Evolutionary conservation across 2,329 filamentous ascomycete genomes (phyloP).

Genomic region (Ophiostoma piceae): DNA sequence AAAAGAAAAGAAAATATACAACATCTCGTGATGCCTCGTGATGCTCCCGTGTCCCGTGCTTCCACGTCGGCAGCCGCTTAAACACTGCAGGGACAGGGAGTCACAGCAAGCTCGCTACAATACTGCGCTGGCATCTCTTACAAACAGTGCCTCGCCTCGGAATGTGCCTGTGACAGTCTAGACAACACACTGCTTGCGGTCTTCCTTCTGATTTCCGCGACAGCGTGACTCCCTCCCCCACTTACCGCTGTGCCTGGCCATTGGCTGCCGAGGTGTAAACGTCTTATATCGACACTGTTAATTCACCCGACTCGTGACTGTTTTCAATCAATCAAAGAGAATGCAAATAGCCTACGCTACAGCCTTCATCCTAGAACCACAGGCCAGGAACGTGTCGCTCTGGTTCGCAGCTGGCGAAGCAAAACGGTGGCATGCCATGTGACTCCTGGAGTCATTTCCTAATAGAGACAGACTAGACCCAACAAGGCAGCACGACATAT

Average conservation of each 20-base stretch:
- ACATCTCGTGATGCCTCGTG: conserved; percentile 23
- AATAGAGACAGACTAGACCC: not conserved
- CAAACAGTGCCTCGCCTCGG: not conserved
- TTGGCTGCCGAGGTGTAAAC: conserved; percentile 3
- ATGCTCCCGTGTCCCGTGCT: conserved; percentile 17
- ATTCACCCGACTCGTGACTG: not conserved
- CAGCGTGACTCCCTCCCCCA: not conserved
- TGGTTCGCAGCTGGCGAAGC: not conserved
- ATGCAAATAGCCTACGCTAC: not conserved
- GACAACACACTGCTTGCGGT: not conserved
- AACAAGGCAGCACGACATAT: not conserved
- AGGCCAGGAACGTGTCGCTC: conserved; percentile 1
- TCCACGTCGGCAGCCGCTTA: not conserved
- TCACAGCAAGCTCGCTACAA: not conserved
- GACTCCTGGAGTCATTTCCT: not conserved
- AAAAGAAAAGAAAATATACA: not conserved
- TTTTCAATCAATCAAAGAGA: not conserved
- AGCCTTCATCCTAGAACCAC: not conserved
- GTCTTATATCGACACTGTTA: not conserved
- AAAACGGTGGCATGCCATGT: conserved; percentile 8
- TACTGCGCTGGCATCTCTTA: not conserved
- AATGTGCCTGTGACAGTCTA: conserved; percentile 6
- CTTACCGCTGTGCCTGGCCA: not conserved
- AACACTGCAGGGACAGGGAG: not conserved
- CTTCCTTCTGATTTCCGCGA: not conserved